Percentiles rank a stretch among this genome's conserved stretches.
phyloP scores from a whole-genome alignment of 2,329 filamentous ascomycete species.

The Colletotrichum tabaci region DNA sequence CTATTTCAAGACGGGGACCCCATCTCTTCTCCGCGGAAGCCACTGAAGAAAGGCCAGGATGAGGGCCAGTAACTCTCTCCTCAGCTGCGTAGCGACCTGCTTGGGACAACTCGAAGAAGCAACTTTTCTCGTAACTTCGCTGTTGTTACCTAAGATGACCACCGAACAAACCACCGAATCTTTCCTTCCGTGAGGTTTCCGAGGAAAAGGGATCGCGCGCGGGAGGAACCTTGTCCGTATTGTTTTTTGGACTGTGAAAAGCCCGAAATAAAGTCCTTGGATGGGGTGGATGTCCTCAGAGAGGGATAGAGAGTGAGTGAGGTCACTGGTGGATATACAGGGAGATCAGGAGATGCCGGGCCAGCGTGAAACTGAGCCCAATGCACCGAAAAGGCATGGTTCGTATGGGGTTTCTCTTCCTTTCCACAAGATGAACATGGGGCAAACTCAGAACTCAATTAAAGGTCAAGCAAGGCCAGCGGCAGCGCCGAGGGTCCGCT shows the following conservation, averaged over 20 bases:
- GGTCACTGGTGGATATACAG: constrained; percentile 25
- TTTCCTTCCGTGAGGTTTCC: background rate
- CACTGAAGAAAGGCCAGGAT: no score
- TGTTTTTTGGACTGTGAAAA: constrained; percentile 17
- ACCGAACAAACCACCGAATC: background rate
- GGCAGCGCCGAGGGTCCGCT: background rate
- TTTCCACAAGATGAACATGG: no score
- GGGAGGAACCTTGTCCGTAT: constrained; percentile 29
- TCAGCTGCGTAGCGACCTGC: no score
- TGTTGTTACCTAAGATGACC: background rate
- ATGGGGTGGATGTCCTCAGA: constrained; percentile 6
- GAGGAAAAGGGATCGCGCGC: no score
- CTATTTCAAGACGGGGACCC: no score
- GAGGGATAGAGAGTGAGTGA: background rate
- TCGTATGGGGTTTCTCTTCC: background rate
- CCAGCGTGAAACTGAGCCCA: constrained; percentile 18
- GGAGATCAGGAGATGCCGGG: background rate
- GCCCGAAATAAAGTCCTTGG: background rate
- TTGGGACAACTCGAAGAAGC: no score
- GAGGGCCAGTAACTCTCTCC: no score
- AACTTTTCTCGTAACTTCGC: no score
- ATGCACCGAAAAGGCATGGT: constrained; percentile 3
- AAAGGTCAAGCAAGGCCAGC: background rate
- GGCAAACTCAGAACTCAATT: no score
- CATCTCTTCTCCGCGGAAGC: no score